phyloP scores from a whole-genome alignment of 2,329 filamentous ascomycete species.

The Xylariaceae sp. region DNA sequence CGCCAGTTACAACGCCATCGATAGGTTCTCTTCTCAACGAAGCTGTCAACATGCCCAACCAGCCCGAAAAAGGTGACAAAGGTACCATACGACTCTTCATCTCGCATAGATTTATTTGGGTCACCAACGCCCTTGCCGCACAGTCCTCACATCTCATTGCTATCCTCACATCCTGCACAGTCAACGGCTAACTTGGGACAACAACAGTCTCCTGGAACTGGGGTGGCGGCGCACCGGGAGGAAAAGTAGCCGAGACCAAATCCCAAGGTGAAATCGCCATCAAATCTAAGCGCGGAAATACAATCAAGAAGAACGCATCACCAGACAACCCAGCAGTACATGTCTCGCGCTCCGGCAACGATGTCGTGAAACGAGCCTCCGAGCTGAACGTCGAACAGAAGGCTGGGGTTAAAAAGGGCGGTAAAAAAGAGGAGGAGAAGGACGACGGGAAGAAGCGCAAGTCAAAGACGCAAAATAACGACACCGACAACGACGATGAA shows the following conservation, averaged over 20 bases:
- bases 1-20: too few species aligned
- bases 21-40: neutral
- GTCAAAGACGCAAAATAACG: constrained; percentile 4
- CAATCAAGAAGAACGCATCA: constrained; percentile 61
- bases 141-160: neutral
- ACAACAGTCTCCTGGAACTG: constrained; percentile 60
- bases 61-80: constrained; percentile 27
- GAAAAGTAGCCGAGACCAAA: constrained; percentile 60
- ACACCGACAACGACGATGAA: constrained; percentile 2
- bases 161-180: neutral
- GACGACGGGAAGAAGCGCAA: constrained; percentile 17
- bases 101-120: neutral
- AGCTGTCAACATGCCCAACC: constrained; percentile 11
- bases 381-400: constrained; percentile 57
- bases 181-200: constrained; percentile 7
- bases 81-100: constrained; percentile 13
- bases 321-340: constrained; percentile 60
- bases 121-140: neutral
- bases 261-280: constrained; percentile 59
- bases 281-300: constrained; percentile 60
- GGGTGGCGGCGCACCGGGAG: constrained; percentile 53
- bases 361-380: constrained; percentile 62
- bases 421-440: constrained; percentile 23
- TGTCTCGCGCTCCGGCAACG: constrained; percentile 57
- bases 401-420: constrained; percentile 25